Percentiles rank a stretch among this genome's conserved stretches.
Evolutionary conservation across 345 rosid genomes (phyloP).

Genomic region (Conringia planisiliqua): DNA sequence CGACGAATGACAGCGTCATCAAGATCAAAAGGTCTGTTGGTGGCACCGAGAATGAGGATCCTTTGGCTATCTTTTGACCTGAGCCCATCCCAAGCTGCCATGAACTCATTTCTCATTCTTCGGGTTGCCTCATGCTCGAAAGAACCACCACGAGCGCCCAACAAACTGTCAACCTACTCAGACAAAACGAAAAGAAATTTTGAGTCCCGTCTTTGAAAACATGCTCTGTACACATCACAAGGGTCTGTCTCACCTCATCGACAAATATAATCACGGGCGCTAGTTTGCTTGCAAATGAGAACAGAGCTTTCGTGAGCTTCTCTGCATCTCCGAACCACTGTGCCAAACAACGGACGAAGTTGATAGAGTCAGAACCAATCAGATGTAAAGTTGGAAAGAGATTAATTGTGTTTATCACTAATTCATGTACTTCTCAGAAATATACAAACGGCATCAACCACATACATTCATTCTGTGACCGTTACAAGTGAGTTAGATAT

Average conservation of each 20-base stretch:
- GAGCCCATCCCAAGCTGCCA: constrained; percentile 99
- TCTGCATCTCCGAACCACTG: constrained; percentile 99
- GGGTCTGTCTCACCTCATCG: constrained; percentile 66
- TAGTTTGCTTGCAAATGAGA: constrained; percentile 90
- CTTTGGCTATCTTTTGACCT: constrained; percentile 94
- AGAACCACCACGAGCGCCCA: constrained; percentile 97
- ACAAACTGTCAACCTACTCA: constrained; percentile 88
- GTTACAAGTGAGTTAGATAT: background rate
- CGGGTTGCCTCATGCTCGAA: constrained; percentile 96
- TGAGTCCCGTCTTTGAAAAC: background rate
- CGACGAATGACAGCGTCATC: constrained; percentile 99
- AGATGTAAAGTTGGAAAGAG: background rate
- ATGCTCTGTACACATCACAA: background rate
- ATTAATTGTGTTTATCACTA: background rate
- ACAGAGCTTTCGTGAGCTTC: constrained; percentile 93
- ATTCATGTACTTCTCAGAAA: background rate
- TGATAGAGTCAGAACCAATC: constrained; percentile 15
- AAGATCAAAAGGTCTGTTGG: constrained; percentile 98
- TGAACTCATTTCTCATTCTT: constrained; percentile 98
- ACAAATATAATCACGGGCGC: constrained; percentile 95
- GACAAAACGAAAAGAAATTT: background rate
- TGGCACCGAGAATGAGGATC: constrained; percentile 95
- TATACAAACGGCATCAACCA: background rate
- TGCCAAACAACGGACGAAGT: constrained; percentile 14
- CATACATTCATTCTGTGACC: background rate